These are phyloP conservation scores for Lactifluus hygrophoroides DNA, from an alignment of 768 basidiomycete species.

Conservation along the genomic window DNA sequence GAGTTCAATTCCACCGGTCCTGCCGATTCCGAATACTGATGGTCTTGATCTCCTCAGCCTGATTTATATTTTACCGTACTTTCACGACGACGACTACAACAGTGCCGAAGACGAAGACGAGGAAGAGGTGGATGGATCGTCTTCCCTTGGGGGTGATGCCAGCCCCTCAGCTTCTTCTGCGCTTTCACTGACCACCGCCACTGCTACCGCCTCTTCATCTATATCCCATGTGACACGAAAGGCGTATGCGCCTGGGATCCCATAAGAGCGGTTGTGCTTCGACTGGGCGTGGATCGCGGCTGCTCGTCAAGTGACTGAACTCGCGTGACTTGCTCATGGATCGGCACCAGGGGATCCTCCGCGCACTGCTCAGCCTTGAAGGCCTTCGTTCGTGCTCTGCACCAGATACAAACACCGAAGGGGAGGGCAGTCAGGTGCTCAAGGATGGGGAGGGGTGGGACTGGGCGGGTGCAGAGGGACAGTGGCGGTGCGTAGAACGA, in stretches of 20 bases:
- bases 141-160: too few species aligned
- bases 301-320: conserved; percentile 42
- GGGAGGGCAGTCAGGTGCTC: background rate
- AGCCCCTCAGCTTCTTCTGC: too few species aligned
- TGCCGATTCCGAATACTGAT: conserved; percentile 2
- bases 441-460: conserved; percentile 40
- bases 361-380: conserved; percentile 25
- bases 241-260: too few species aligned
- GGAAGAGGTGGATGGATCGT: background rate
- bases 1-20: background rate
- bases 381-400: conserved; percentile 24
- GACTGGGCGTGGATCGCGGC: conserved; percentile 48
- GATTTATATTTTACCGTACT: too few species aligned
- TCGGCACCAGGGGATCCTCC: conserved; percentile 21
- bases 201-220: background rate
- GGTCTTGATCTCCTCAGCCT: background rate
- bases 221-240: too few species aligned
- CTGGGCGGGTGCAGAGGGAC: conserved; percentile 48
- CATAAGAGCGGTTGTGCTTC: conserved; percentile 27
- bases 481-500: conserved; percentile 39
- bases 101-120: background rate
- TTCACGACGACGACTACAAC: too few species aligned
- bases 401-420: conserved; percentile 7
- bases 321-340: conserved; percentile 33
- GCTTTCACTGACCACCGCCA: too few species aligned